Conservation (phyloP, 2,329 filamentous ascomycete species). For the Ophiostoma quercus region DNA sequence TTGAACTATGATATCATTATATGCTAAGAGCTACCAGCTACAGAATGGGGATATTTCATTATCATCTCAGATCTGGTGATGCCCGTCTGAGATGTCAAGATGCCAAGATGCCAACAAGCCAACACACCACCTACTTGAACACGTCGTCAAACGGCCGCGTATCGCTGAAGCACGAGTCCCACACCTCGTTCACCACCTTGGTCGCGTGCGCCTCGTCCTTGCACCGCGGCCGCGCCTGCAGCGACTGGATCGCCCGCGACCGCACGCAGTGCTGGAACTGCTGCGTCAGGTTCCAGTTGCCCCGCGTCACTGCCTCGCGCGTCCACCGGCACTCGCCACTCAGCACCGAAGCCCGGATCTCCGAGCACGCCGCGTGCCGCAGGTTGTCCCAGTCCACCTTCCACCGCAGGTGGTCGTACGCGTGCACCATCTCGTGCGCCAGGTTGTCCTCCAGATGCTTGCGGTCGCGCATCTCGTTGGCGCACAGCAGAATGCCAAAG, state of each 20-base stretch:
- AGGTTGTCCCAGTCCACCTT: slow-evolving; percentile 79
- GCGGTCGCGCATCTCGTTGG: slow-evolving; percentile 77
- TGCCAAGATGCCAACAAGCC: no score
- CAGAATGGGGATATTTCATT: slow-evolving; percentile 13
- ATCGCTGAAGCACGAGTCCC: slow-evolving; percentile 93
- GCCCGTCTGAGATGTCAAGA: no score
- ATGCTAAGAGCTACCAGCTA: slow-evolving; percentile 11
- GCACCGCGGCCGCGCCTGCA: slow-evolving; percentile 71
- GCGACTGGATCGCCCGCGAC: slow-evolving; percentile 69
- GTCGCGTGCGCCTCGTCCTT: slow-evolving; percentile 81
- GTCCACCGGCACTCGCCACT: slow-evolving; percentile 91
- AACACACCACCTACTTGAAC: slow-evolving; percentile 57
- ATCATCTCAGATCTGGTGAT: background rate
- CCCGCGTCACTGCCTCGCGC: slow-evolving; percentile 75
- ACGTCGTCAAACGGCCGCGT: slow-evolving; percentile 96
- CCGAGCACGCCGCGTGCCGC: slow-evolving; percentile 86
- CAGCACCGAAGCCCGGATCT: slow-evolving; percentile 91
- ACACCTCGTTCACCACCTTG: slow-evolving; percentile 93
- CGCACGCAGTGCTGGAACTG: slow-evolving; percentile 93
- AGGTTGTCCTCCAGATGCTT: slow-evolving; percentile 89
- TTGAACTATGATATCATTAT: slow-evolving; percentile 14
- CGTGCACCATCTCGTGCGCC: slow-evolving; percentile 96
- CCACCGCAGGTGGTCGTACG: slow-evolving; percentile 87
- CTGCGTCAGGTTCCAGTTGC: slow-evolving; percentile 82
- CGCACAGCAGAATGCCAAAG: slow-evolving; percentile 85